Conservation (phyloP, 192 early-diverging fungal species). For the Rhizophagus sp. region DNA sequence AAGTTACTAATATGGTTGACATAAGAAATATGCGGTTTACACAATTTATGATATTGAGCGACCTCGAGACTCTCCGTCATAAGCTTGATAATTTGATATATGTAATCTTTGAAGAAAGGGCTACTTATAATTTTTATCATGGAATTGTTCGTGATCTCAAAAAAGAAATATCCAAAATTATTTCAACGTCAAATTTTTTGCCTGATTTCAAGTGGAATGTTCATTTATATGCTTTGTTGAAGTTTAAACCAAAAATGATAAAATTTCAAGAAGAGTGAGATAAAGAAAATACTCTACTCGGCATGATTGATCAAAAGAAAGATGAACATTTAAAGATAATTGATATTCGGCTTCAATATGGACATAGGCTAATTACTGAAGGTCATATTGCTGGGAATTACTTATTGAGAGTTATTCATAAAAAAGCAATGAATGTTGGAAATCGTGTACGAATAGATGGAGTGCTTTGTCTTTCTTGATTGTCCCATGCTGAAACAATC, state of each 20-base stretch:
- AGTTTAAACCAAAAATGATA: conserved; percentile 23
- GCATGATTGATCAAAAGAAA: conserved; percentile 25
- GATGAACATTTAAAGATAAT: conserved; percentile 24
- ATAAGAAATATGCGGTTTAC: not conserved
- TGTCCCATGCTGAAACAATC: not conserved
- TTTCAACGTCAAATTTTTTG: not conserved
- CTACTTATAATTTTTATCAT: not conserved
- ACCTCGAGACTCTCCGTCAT: not conserved
- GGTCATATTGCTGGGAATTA: conserved; percentile 11
- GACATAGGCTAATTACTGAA: conserved; percentile 11
- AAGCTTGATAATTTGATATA: not conserved
- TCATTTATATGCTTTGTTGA: conserved; percentile 19
- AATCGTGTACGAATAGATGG: not conserved
- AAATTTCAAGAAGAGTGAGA: conserved; percentile 21
- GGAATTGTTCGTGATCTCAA: conserved; percentile 16
- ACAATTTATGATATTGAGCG: not conserved
- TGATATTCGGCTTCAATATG: conserved; percentile 18
- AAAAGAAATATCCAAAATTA: not conserved
- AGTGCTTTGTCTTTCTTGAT: not conserved
- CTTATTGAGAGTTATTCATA: conserved; percentile 21
- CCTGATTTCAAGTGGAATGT: not conserved
- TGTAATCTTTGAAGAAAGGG: not conserved
- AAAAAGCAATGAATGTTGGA: conserved; percentile 21
- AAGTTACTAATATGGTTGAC: not conserved
- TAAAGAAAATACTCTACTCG: conserved; percentile 13